phyloP scores from a whole-genome alignment of 169 alveolate species.

The Cyclospora cayetanensis region DNA sequence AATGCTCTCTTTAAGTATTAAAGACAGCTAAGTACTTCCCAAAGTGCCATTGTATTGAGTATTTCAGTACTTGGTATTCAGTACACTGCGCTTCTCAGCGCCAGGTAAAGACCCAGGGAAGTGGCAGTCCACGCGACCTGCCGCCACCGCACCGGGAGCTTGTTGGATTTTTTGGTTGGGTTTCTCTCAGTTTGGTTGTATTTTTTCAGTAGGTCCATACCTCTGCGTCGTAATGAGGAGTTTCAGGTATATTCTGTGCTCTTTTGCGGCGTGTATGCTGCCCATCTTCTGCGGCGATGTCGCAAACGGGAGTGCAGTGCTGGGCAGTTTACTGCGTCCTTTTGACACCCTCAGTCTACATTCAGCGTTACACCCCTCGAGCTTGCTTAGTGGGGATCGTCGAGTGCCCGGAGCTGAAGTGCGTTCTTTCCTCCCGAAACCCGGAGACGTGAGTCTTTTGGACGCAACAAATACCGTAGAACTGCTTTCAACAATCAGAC shows the following conservation, averaged over 20 bases:
- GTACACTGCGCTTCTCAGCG: too few relatives aligned
- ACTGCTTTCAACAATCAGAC: conserved; percentile 28
- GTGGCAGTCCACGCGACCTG: too few relatives aligned
- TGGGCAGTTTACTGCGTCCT: conserved; percentile 30
- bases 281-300: conserved; percentile 2
- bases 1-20: too few relatives aligned
- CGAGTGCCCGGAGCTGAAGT: neutral
- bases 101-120: too few relatives aligned
- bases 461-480: conserved; percentile 37
- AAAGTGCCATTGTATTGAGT: too few relatives aligned
- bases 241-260: neutral
- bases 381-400: conserved; percentile 37
- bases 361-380: neutral
- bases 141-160: too few relatives aligned
- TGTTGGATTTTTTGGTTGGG: too few relatives aligned
- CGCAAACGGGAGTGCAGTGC: neutral
- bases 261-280: neutral
- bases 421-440: neutral
- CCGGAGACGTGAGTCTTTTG: conserved; percentile 38
- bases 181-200: too few relatives aligned
- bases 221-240: too few relatives aligned
- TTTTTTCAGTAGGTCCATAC: too few relatives aligned
- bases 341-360: conserved; percentile 43
- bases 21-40: too few relatives aligned
- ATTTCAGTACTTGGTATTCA: too few relatives aligned